These are phyloP conservation scores for Viola odorata DNA, from an alignment of 345 rosid species.

Conservation along the genomic window DNA sequence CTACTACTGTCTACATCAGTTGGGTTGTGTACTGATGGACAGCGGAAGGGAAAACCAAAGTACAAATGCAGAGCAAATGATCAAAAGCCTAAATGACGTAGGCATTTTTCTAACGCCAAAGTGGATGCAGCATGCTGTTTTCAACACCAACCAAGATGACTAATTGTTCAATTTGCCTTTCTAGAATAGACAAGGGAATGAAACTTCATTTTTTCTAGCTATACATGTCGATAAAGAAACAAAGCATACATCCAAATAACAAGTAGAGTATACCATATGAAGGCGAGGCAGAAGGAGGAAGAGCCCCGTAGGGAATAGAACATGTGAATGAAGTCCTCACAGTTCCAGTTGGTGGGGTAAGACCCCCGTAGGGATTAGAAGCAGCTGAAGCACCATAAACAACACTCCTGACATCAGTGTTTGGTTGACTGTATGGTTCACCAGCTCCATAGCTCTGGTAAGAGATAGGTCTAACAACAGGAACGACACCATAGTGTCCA, in stretches of 20 bases:
- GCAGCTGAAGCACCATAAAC: background rate
- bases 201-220: background rate
- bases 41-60: no score
- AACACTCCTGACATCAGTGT: background rate
- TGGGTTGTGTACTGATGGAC: no score
- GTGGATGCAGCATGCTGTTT: no score
- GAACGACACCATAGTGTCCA: slow-evolving; percentile 3
- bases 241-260: background rate
- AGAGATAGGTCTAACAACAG: slow-evolving; percentile 6
- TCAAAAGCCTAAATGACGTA: no score
- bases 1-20: no score
- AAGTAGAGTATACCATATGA: slow-evolving; percentile 9
- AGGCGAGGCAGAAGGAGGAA: slow-evolving; percentile 1
- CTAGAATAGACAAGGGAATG: no score
- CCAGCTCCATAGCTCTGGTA: slow-evolving; percentile 11
- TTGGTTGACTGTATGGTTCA: slow-evolving; percentile 2
- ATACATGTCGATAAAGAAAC: no score
- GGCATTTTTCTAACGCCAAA: no score
- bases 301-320: no score
- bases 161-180: no score
- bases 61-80: no score
- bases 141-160: no score
- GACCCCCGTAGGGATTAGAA: background rate
- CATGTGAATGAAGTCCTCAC: slow-evolving; percentile 1
- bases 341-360: slow-evolving; percentile 10